Conservation (phyloP, 179 eudicot species). For the Beta corolliflora region DNA sequence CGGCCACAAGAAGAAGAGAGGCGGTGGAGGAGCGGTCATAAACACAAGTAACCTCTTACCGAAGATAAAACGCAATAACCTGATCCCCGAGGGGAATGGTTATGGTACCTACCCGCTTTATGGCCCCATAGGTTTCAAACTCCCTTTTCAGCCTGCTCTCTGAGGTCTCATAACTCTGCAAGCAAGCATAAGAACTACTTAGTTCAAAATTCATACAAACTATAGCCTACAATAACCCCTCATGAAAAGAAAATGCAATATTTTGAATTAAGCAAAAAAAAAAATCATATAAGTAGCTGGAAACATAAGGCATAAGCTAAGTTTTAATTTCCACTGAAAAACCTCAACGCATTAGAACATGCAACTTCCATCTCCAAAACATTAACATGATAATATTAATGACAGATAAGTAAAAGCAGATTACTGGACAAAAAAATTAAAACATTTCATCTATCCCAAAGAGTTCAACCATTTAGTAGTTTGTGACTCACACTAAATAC, state of each 20-base stretch:
- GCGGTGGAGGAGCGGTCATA: neutral
- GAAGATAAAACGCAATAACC: constrained; percentile 68
- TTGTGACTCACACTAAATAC: neutral
- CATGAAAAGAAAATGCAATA: neutral
- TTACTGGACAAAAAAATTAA: neutral
- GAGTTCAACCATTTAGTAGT: neutral
- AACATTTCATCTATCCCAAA: neutral
- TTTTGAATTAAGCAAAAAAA: neutral
- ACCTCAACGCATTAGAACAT: neutral
- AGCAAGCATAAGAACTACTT: constrained; percentile 12
- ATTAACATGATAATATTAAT: neutral
- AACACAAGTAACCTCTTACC: constrained; percentile 58
- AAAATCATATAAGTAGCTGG: neutral
- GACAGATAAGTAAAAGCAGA: neutral
- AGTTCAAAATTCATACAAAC: neutral
- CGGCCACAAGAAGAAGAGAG: neutral
- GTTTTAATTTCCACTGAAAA: neutral
- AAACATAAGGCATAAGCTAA: too few species aligned
- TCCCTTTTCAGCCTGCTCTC: constrained; percentile 98
- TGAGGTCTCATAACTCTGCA: constrained; percentile 95
- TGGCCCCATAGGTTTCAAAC: constrained; percentile 99
- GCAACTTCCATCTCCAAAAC: neutral
- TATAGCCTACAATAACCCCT: neutral
- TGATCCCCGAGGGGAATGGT: constrained; percentile 57
- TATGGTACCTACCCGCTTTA: constrained; percentile 96